Percentiles rank a stretch among this genome's conserved stretches.
Evolutionary conservation across 2,329 filamentous ascomycete species (phyloP).

Genomic region (Cladosporium sp.): DNA sequence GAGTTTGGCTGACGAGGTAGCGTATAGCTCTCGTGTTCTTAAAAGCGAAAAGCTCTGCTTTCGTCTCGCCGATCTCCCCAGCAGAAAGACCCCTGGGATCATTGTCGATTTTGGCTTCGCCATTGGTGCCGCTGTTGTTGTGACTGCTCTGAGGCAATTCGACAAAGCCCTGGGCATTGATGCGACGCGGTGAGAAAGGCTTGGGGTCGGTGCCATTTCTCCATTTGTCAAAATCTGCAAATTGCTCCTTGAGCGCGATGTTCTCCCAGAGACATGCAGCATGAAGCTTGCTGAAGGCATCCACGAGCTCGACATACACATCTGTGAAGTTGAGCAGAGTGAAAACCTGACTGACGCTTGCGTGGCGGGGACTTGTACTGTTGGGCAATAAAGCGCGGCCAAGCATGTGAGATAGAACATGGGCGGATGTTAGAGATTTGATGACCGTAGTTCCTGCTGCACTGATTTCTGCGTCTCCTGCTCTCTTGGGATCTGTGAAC

Average conservation of each 20-base stretch:
- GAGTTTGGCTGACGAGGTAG: conserved; percentile 71
- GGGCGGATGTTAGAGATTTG: conserved; percentile 72
- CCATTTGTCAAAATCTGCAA: conserved; percentile 68
- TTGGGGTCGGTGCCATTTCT: conserved; percentile 43
- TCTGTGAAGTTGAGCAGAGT: conserved; percentile 78
- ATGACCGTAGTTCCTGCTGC: conserved; percentile 65
- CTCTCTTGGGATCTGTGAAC: conserved; percentile 11
- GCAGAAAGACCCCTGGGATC: conserved; percentile 4
- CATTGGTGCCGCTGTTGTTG: neutral
- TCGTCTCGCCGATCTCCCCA: conserved; percentile 13
- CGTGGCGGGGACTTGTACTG: neutral
- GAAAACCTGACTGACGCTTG: conserved; percentile 60
- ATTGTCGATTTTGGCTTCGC: conserved; percentile 7
- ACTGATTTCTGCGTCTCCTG: conserved; percentile 14
- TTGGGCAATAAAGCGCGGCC: conserved; percentile 25
- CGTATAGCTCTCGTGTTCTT: conserved; percentile 77
- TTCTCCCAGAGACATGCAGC: conserved; percentile 82
- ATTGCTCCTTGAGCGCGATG: conserved; percentile 65
- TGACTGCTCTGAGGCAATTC: conserved; percentile 21
- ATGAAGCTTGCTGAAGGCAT: conserved; percentile 71
- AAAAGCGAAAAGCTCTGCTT: conserved; percentile 39
- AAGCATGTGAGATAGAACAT: conserved; percentile 73
- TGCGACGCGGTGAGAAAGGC: conserved; percentile 24
- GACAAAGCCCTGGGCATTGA: conserved; percentile 27
- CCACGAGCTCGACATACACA: conserved; percentile 70